phyloP scores from a whole-genome alignment of 2,329 filamentous ascomycete genomes.

The Pezicula carpinea region DNA sequence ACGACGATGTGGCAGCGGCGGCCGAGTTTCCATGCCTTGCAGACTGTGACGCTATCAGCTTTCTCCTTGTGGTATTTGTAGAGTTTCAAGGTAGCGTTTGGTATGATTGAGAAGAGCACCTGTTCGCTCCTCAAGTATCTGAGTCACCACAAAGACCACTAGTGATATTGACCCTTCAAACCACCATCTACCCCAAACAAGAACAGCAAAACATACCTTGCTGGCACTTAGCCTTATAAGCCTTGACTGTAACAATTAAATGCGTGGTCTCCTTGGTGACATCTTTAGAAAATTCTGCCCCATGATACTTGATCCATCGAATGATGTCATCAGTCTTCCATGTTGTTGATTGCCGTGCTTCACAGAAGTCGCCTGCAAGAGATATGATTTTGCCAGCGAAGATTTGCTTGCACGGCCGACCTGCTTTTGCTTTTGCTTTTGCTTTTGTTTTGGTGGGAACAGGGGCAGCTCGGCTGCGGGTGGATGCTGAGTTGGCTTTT shows the following conservation, averaged over 20 bases:
- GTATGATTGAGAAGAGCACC: background rate
- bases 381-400: constrained; percentile 53
- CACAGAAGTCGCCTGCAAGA: constrained; percentile 52
- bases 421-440: background rate
- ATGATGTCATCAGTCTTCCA: constrained; percentile 52
- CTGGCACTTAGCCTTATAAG: constrained; percentile 42
- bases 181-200: too few relatives aligned
- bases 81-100: background rate
- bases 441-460: constrained; percentile 23
- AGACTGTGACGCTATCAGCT: constrained; percentile 27
- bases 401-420: constrained; percentile 25
- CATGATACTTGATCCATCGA: constrained; percentile 60
- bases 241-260: constrained; percentile 60
- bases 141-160: too few relatives aligned
- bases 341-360: constrained; percentile 13
- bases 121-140: too few relatives aligned
- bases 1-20: constrained; percentile 37
- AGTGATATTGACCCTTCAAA: too few relatives aligned
- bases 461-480: constrained; percentile 25
- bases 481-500: background rate
- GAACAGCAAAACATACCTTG: constrained; percentile 15
- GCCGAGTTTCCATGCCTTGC: constrained; percentile 31
- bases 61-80: too few relatives aligned
- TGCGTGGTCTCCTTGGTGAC: constrained; percentile 62
- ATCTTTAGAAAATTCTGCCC: constrained; percentile 50